Conservation (phyloP, 116 monocot genomes). For the Cymodocea nodosa region DNA sequence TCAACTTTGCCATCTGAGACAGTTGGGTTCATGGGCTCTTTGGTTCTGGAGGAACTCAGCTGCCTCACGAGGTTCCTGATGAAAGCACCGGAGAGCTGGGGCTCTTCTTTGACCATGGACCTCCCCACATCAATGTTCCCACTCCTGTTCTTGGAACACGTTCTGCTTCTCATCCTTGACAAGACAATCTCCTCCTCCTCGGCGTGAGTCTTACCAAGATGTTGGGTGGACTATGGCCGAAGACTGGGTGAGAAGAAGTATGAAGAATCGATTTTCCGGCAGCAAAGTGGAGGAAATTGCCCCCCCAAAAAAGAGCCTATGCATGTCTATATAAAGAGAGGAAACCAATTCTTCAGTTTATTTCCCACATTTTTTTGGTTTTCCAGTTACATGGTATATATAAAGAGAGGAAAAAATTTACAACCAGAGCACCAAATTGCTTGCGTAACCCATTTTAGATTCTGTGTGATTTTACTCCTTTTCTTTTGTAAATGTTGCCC, state of each 20-base stretch:
- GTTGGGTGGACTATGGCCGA: neutral
- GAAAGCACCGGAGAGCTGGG: constrained; percentile 69
- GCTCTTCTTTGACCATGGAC: constrained; percentile 29
- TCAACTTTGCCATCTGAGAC: constrained; percentile 5
- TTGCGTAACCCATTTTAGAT: neutral
- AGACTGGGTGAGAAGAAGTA: neutral
- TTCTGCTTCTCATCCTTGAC: constrained; percentile 33
- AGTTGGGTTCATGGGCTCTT: constrained; percentile 16
- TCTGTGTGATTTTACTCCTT: neutral
- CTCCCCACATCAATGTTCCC: constrained; percentile 19
- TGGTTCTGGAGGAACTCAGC: constrained; percentile 60
- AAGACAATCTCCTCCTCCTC: neutral
- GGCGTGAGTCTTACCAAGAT: neutral
- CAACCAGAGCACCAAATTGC: too few relatives aligned
- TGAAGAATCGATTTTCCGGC: neutral
- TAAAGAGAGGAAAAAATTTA: too few relatives aligned
- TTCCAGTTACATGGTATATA: too few relatives aligned
- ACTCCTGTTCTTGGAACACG: constrained; percentile 19
- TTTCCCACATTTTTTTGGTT: too few relatives aligned
- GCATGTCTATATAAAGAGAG: too few relatives aligned
- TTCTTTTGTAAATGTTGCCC: neutral
- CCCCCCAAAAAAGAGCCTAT: neutral
- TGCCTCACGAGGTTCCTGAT: constrained; percentile 78
- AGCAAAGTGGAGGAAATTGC: neutral
- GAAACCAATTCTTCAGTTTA: too few relatives aligned